phyloP scores from a whole-genome alignment of 495 filamentous ascomycete genomes.

The Lepidopterella palustris region DNA sequence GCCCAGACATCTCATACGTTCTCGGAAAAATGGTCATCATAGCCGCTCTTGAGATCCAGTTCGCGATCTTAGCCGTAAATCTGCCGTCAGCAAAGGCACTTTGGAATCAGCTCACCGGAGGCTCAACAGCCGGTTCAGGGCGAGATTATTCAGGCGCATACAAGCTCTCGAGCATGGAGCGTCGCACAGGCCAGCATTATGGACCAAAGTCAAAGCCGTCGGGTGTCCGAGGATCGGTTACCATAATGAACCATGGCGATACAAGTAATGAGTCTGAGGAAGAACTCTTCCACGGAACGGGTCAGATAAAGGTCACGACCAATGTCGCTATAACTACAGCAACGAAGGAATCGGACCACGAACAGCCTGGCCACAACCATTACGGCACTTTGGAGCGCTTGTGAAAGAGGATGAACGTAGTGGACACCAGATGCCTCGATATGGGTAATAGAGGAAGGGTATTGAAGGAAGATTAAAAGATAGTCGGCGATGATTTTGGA shows the following conservation, averaged over 20 bases:
- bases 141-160: neutral
- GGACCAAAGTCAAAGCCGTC: neutral
- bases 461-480: no score
- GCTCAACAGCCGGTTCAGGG: neutral
- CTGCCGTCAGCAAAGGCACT: slow-evolving; percentile 28
- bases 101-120: slow-evolving; percentile 9
- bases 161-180: neutral
- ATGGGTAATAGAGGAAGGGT: no score
- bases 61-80: slow-evolving; percentile 35
- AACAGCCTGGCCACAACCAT: no score
- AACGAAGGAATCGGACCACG: no score
- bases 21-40: slow-evolving; percentile 37
- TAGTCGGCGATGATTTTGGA: no score
- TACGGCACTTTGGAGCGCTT: no score
- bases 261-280: slow-evolving; percentile 11
- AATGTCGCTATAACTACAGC: no score
- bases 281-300: slow-evolving; percentile 6
- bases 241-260: slow-evolving; percentile 6
- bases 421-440: no score
- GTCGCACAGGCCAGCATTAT: neutral
- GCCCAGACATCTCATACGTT: slow-evolving; percentile 28
- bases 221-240: slow-evolving; percentile 4
- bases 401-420: no score
- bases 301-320: slow-evolving; percentile 11
- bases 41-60: slow-evolving; percentile 30